phyloP scores from a whole-genome alignment of 1,139 yeast species.

The Geotrichum phurueaensis region DNA sequence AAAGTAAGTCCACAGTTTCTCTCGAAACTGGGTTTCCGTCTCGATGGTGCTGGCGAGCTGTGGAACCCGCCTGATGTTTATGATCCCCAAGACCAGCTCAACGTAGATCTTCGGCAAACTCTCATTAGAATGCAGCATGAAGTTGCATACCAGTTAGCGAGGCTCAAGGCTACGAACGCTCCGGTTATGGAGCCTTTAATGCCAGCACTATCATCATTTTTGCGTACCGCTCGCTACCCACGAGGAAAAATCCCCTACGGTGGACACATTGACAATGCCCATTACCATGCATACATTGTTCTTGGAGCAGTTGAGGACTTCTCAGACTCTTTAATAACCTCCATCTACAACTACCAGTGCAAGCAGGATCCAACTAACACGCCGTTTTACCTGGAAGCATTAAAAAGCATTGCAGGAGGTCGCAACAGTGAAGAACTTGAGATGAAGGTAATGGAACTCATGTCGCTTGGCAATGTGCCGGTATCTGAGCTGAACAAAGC shows the following conservation, averaged over 20 bases:
- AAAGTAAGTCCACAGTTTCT: slow-evolving; percentile 46
- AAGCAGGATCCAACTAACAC: slow-evolving; percentile 48
- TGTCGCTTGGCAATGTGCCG: slow-evolving; percentile 57
- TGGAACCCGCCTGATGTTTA: slow-evolving; percentile 55
- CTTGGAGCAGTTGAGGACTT: slow-evolving; percentile 58
- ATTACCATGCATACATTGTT: slow-evolving; percentile 8
- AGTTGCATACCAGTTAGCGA: slow-evolving; percentile 2
- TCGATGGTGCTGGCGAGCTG: slow-evolving; percentile 40
- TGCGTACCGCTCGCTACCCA: not conserved
- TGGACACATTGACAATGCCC: not conserved
- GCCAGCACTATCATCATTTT: not conserved
- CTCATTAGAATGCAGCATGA: slow-evolving; percentile 11
- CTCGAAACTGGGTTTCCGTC: slow-evolving; percentile 40
- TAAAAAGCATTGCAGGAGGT: slow-evolving; percentile 44
- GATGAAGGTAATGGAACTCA: slow-evolving; percentile 48
- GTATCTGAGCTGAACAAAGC: slow-evolving; percentile 53
- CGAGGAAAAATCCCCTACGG: slow-evolving; percentile 1
- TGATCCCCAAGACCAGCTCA: slow-evolving; percentile 29
- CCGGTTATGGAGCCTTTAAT: not conserved
- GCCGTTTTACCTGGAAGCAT: slow-evolving; percentile 66
- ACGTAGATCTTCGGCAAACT: slow-evolving; percentile 6
- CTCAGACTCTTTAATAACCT: slow-evolving; percentile 54
- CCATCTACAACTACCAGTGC: slow-evolving; percentile 54
- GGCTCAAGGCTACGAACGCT: not conserved
- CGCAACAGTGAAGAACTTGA: slow-evolving; percentile 45